phyloP scores from a whole-genome alignment of 805 yeast species.

The Kazachstania psychrophila region DNA sequence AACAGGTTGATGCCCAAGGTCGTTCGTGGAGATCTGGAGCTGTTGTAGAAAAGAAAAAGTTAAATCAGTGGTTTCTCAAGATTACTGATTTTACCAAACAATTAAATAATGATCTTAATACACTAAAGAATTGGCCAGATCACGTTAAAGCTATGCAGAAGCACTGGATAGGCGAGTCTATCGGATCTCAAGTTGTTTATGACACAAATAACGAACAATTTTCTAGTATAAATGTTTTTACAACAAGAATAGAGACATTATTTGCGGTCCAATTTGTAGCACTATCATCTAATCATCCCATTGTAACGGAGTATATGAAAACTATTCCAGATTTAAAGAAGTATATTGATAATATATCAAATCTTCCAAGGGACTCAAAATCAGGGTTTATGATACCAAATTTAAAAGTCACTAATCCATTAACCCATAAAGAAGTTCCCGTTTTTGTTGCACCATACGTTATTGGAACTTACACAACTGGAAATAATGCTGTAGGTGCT shows the following conservation, averaged over 20 bases:
- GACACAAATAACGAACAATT: constrained; percentile 19
- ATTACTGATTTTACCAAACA: constrained; percentile 74
- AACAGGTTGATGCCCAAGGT: constrained; percentile 89
- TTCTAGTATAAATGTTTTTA: constrained; percentile 46
- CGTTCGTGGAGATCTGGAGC: constrained; percentile 98
- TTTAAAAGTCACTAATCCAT: constrained; percentile 49
- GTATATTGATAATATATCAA: constrained; percentile 37
- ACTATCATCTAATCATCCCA: constrained; percentile 59
- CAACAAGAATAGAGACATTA: constrained; percentile 86
- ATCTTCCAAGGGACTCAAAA: constrained; percentile 39
- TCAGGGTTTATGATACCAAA: constrained; percentile 48
- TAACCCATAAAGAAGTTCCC: constrained; percentile 45
- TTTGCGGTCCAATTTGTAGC: constrained; percentile 79
- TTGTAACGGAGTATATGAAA: constrained; percentile 36
- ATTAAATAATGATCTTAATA: constrained; percentile 53
- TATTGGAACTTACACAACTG: constrained; percentile 58
- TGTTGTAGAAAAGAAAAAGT: constrained; percentile 65
- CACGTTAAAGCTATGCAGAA: constrained; percentile 84
- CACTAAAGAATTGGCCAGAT: constrained; percentile 71
- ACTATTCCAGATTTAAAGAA: constrained; percentile 34
- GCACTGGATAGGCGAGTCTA: constrained; percentile 88
- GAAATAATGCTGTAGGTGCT: constrained; percentile 39
- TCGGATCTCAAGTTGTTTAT: constrained; percentile 66
- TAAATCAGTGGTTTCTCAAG: constrained; percentile 91
- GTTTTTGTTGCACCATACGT: constrained; percentile 90